Evolutionary conservation across 1,284 basidiomycete genomes (phyloP), one percentile per base, ranked within the genome.

Genomic region (Ustilago xerochloae): DNA sequence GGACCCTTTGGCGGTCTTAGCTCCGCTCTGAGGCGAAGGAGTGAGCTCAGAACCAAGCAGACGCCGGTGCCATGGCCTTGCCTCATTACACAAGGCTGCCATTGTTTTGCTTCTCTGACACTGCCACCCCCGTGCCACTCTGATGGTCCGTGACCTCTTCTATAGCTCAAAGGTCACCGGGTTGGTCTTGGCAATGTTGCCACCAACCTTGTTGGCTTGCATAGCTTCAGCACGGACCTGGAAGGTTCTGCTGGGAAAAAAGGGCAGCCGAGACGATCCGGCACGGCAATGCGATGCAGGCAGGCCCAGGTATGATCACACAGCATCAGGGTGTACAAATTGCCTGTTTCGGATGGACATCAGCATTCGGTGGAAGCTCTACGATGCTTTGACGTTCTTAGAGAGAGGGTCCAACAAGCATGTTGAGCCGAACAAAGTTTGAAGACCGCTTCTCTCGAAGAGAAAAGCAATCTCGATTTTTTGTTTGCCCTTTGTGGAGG

Each of bases 161-260:
- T 12, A 20, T 26, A 28, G 29, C n/a, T 41, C 41, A 32, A n/a
- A 64, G 63, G 39, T 67, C 58, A 26, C 63, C 63, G 63, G n/a
- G 63, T 48, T 52, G 32, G 63, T 46, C 63, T 66, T 61, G 63
- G 63, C 63, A 48, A 6, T 13, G 28, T 47, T 24, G 35, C 43
- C 38, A 55, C 50, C 39, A 33, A 49, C n/a, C 10, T 41, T 29
- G 36, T 36, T 43, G 22, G 20, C n/a, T 43, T 24, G 41, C 16
- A 43, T 24, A 24, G 5, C 22, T 43, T 26, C 41, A 13, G 41
- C 22, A 1, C 35, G 33, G 13, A 22, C 29, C 33, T 32, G 13
- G n/a, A 12, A 38, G 20, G 30, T 18, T 18, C 43, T 20, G 20
- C 29, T 41, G 30, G 20, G 38, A 41, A 43, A 33, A 33, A 24